Conservation (phyloP, 768 basidiomycete species). For the Leccinum aurantiacum region DNA sequence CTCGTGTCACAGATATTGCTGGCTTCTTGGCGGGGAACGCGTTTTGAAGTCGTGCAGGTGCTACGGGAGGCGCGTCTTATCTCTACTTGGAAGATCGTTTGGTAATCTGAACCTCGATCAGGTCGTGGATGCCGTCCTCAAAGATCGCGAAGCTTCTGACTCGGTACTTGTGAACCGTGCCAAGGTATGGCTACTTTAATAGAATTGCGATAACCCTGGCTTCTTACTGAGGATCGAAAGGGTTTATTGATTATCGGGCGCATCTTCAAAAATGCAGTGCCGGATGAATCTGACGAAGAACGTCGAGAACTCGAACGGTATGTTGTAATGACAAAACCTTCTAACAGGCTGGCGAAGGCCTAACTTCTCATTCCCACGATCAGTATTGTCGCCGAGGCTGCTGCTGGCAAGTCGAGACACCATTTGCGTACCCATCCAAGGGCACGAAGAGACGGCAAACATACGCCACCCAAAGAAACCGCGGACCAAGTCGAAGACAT, state of each 20-base stretch:
- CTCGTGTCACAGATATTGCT: constrained; percentile 68
- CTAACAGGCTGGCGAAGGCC: background rate
- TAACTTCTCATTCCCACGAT: constrained; percentile 3
- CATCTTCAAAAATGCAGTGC: constrained; percentile 79
- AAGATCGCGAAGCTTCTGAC: constrained; percentile 74
- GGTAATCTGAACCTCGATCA: constrained; percentile 23
- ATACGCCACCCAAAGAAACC: constrained; percentile 36
- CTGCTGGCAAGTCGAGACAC: constrained; percentile 68
- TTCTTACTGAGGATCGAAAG: constrained; percentile 36
- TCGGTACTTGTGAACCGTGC: constrained; percentile 75
- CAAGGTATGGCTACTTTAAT: constrained; percentile 50
- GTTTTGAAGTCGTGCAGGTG: constrained; percentile 92
- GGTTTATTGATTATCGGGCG: constrained; percentile 87
- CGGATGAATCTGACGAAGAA: constrained; percentile 93
- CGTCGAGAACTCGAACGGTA: constrained; percentile 92
- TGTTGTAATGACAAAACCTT: constrained; percentile 20
- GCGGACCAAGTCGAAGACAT: constrained; percentile 26
- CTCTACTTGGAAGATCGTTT: constrained; percentile 5
- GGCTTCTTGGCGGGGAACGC: constrained; percentile 96
- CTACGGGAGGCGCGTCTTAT: constrained; percentile 57
- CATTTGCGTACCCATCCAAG: constrained; percentile 31
- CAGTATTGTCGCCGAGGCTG: constrained; percentile 88
- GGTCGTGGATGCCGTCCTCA: constrained; percentile 84
- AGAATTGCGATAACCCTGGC: background rate
- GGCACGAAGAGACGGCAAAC: constrained; percentile 37